Conservation (phyloP, 2,329 filamentous ascomycete species). For the Pyrenophora teres region DNA sequence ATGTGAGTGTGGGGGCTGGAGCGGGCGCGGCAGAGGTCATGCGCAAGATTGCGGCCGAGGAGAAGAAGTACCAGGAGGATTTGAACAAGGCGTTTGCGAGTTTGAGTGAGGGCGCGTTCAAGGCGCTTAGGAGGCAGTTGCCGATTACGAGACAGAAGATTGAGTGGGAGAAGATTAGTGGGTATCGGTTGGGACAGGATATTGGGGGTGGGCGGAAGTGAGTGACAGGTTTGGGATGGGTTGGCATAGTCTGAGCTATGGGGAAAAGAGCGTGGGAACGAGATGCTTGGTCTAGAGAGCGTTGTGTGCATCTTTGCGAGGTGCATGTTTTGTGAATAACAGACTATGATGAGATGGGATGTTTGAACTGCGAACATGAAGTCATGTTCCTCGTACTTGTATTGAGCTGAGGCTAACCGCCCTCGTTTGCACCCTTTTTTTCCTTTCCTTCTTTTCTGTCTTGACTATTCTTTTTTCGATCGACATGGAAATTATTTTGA, state of each 20-base stretch:
- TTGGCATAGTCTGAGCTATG: too few relatives aligned
- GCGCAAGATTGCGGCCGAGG: conserved; percentile 75
- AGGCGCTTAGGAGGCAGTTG: conserved; percentile 86
- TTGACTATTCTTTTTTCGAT: too few relatives aligned
- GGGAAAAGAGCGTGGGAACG: too few relatives aligned
- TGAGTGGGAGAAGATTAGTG: conserved; percentile 97
- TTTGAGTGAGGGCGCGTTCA: conserved; percentile 93
- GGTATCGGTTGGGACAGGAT: conserved; percentile 70
- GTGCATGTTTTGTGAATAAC: not conserved
- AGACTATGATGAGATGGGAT: not conserved
- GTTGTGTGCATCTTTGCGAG: not conserved
- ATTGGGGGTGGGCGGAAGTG: conserved; percentile 54
- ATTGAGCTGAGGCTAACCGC: too few relatives aligned
- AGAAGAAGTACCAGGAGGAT: conserved; percentile 96
- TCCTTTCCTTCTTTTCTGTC: too few relatives aligned
- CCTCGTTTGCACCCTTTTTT: too few relatives aligned
- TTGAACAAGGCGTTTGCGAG: conserved; percentile 87
- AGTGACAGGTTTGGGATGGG: not conserved
- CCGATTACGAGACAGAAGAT: conserved; percentile 98
- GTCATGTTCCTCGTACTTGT: too few relatives aligned
- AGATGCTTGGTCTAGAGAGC: not conserved
- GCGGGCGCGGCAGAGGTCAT: conserved; percentile 70
- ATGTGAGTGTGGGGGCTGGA: conserved; percentile 61
- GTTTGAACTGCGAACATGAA: too few relatives aligned
- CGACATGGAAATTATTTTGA: too few relatives aligned